A percentile compares a stretch with the other conserved stretches of the same genome.
These are phyloP conservation scores for Flaveria robusta DNA, from an alignment of 129 eudicot species.

Conservation along the genomic window DNA sequence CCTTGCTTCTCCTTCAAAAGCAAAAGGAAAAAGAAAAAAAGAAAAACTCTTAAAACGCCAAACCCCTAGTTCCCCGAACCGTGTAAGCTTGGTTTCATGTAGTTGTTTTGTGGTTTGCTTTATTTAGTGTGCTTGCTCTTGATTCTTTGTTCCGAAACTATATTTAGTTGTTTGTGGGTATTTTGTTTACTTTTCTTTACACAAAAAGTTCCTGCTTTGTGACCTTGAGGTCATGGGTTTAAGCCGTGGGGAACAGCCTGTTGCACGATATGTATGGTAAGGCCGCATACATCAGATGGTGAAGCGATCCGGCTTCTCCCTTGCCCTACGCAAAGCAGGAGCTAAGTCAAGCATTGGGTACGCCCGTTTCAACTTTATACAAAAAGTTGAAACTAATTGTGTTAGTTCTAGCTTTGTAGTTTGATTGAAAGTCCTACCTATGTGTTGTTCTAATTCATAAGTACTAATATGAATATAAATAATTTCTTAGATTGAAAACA, in stretches of 20 bases:
- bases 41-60: too few relatives aligned
- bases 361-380: too few relatives aligned
- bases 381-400: not conserved
- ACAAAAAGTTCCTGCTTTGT: not conserved
- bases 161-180: not conserved
- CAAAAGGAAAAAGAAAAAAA: too few relatives aligned
- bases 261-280: too few relatives aligned
- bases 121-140: not conserved
- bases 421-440: not conserved
- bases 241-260: too few relatives aligned
- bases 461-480: not conserved
- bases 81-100: not conserved
- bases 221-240: too few relatives aligned
- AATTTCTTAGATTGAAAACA: conserved; percentile 1
- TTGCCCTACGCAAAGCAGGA: too few relatives aligned
- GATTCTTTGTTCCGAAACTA: not conserved
- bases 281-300: too few relatives aligned
- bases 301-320: too few relatives aligned
- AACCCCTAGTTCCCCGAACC: too few relatives aligned
- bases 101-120: not conserved
- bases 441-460: not conserved
- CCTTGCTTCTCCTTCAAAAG: too few relatives aligned
- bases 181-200: not conserved
- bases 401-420: conserved; percentile 1
- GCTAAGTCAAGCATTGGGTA: too few relatives aligned